These are phyloP conservation scores for Phytophthora crassamura DNA, from an alignment of 352 stramenopile genomes.

Conservation along the genomic window DNA sequence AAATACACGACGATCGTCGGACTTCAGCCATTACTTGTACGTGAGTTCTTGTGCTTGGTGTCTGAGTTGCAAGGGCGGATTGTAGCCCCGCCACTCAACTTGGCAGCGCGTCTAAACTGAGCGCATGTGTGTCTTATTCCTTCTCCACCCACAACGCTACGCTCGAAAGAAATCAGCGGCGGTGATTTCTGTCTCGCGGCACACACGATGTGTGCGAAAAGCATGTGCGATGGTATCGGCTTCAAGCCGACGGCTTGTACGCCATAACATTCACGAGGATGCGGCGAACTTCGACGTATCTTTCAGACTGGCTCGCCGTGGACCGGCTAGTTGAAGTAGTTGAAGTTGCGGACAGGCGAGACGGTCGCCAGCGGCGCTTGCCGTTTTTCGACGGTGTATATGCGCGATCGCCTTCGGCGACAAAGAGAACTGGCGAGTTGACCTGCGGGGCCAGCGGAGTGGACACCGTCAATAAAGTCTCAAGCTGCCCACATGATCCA, in stretches of 20 bases:
- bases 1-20: no score
- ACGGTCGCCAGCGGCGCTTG: slow-evolving; percentile 20
- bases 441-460: slow-evolving; percentile 22
- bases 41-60: no score
- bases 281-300: slow-evolving; percentile 19
- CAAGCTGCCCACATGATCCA: slow-evolving; percentile 25
- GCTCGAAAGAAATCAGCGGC: slow-evolving; percentile 30
- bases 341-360: slow-evolving; percentile 40
- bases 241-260: background rate
- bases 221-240: background rate
- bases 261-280: slow-evolving; percentile 26
- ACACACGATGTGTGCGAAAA: slow-evolving; percentile 15
- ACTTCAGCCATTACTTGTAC: no score
- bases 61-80: slow-evolving; percentile 5
- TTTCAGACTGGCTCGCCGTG: slow-evolving; percentile 35
- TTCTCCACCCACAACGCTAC: slow-evolving; percentile 16
- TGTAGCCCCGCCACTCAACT: slow-evolving; percentile 9
- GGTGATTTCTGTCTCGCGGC: slow-evolving; percentile 33
- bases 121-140: slow-evolving; percentile 30
- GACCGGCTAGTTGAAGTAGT: slow-evolving; percentile 39
- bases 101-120: slow-evolving; percentile 13
- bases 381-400: slow-evolving; percentile 15
- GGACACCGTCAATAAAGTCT: slow-evolving; percentile 33
- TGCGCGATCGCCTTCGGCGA: slow-evolving; percentile 3
- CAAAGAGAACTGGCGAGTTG: slow-evolving; percentile 26